Evolutionary conservation across 179 eudicot species (phyloP).

Genomic region (Beta corolliflora): DNA sequence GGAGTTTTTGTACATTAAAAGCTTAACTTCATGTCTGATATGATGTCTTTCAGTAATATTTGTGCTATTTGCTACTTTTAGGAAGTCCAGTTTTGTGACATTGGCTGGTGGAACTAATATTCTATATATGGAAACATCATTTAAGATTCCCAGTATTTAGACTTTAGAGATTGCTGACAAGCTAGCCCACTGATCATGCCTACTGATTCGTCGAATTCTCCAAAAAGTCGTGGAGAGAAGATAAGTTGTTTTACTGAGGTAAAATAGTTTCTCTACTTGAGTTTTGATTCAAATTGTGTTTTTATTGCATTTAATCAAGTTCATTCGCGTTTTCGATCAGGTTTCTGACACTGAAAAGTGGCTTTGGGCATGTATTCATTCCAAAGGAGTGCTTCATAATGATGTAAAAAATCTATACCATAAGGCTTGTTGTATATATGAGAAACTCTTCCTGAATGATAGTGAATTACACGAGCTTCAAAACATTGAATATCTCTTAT

Average conservation of each 20-base stretch:
- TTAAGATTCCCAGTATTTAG: not conserved
- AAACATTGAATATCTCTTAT: slow-evolving; percentile 63
- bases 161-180: slow-evolving; percentile 15
- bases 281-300: not conserved
- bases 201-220: slow-evolving; percentile 29
- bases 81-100: slow-evolving; percentile 19
- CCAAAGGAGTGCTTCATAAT: slow-evolving; percentile 58
- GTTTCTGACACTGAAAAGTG: slow-evolving; percentile 58
- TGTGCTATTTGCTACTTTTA: slow-evolving; percentile 17
- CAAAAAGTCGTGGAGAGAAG: slow-evolving; percentile 38
- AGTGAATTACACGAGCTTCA: slow-evolving; percentile 57
- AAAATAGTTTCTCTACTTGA: not conserved
- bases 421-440: slow-evolving; percentile 56
- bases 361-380: slow-evolving; percentile 57
- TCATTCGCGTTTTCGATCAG: slow-evolving; percentile 32
- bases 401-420: slow-evolving; percentile 60
- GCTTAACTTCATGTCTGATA: not conserved
- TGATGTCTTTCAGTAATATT: slow-evolving; percentile 7
- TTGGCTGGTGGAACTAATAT: slow-evolving; percentile 10
- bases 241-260: slow-evolving; percentile 55
- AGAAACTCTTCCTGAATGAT: slow-evolving; percentile 54
- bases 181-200: slow-evolving; percentile 39
- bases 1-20: not conserved
- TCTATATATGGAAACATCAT: not conserved
- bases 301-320: not conserved